These are phyloP conservation scores for Ramularia endophylla DNA, from an alignment of 2,329 filamentous ascomycete genomes.

Conservation along the genomic window DNA sequence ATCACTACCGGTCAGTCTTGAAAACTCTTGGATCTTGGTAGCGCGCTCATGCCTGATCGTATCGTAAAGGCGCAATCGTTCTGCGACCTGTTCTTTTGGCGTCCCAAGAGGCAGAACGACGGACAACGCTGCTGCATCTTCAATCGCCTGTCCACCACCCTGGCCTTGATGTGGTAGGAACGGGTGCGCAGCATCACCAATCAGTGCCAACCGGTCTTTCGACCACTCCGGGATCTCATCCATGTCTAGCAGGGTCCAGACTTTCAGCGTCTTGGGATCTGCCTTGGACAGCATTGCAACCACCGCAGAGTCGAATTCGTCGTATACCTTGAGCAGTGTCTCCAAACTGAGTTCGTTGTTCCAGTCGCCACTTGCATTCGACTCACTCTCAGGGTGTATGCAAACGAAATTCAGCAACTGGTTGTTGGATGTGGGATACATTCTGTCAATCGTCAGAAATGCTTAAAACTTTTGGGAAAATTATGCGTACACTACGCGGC, in stretches of 20 bases:
- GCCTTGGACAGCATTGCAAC: conserved; percentile 35
- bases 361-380: conserved; percentile 25
- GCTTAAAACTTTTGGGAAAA: not conserved
- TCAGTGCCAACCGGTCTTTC: conserved; percentile 48
- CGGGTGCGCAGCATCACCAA: conserved; percentile 65
- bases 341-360: conserved; percentile 33
- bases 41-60: conserved; percentile 53
- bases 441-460: conserved; percentile 8
- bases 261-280: conserved; percentile 39
- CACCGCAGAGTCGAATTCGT: conserved; percentile 33
- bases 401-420: conserved; percentile 43
- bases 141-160: conserved; percentile 59
- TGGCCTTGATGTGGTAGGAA: conserved; percentile 59
- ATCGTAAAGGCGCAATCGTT: conserved; percentile 53
- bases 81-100: conserved; percentile 41
- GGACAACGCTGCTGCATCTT: conserved; percentile 57
- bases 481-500: conserved; percentile 33
- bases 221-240: conserved; percentile 51
- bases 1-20: conserved; percentile 46
- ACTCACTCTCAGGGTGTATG: conserved; percentile 34
- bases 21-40: conserved; percentile 52
- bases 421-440: conserved; percentile 45
- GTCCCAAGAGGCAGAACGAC: conserved; percentile 50
- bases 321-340: conserved; percentile 37
- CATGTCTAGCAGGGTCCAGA: conserved; percentile 60